Percentiles rank a stretch among this genome's conserved stretches.
phyloP scores from a whole-genome alignment of 2,329 filamentous ascomycete genomes.

The Fusarium incarnatum region DNA sequence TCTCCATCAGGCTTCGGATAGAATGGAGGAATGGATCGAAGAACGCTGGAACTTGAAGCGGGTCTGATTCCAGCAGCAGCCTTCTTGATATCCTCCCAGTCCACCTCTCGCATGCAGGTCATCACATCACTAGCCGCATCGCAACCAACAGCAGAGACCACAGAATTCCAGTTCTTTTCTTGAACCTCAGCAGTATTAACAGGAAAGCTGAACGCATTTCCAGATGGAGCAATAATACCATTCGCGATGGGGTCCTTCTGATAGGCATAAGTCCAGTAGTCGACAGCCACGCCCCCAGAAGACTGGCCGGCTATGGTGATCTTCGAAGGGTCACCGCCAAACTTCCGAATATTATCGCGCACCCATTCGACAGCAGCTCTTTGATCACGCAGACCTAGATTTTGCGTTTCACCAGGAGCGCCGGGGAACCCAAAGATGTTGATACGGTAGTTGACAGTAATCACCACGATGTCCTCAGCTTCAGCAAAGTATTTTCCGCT shows the following conservation, averaged over 20 bases:
- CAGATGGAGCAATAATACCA: constrained; percentile 60
- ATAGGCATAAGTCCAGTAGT: constrained; percentile 64
- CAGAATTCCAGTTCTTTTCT: constrained; percentile 57
- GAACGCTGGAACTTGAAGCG: constrained; percentile 49
- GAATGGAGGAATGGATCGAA: constrained; percentile 55
- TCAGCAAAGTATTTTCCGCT: constrained; percentile 58
- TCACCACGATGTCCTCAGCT: constrained; percentile 58
- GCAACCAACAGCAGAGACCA: constrained; percentile 56
- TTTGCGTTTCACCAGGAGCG: constrained; percentile 40
- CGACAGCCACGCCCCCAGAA: constrained; percentile 53
- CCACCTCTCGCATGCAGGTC: constrained; percentile 53
- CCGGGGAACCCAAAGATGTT: constrained; percentile 58
- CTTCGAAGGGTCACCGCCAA: constrained; percentile 47
- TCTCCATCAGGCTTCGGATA: constrained; percentile 57
- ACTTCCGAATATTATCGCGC: constrained; percentile 48
- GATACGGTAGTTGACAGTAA: constrained; percentile 61
- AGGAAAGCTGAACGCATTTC: constrained; percentile 59
- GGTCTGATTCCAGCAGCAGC: constrained; percentile 53
- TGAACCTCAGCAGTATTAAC: constrained; percentile 52
- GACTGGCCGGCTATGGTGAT: constrained; percentile 53
- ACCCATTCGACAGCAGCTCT: constrained; percentile 50
- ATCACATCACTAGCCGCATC: constrained; percentile 47
- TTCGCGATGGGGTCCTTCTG: constrained; percentile 60
- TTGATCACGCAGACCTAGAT: constrained; percentile 48
- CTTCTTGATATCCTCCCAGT: constrained; percentile 52